These are phyloP conservation scores for Lipomyces sp. DNA, from an alignment of 805 yeast genomes.

Conservation along the genomic window DNA sequence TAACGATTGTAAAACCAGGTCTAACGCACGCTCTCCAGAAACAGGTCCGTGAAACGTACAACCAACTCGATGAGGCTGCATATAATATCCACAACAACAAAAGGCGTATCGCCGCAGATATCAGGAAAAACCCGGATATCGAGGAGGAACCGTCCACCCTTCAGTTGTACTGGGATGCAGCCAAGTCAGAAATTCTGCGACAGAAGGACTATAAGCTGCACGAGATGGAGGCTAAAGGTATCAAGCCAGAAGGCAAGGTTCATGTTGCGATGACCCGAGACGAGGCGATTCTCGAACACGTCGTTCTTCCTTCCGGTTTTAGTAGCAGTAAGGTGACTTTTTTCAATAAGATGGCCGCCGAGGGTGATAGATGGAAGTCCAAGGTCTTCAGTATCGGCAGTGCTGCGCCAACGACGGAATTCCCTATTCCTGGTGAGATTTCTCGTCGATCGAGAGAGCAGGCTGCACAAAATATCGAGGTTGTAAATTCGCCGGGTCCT, in stretches of 20 bases:
- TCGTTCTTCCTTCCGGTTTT: constrained; percentile 30
- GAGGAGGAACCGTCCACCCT: constrained; percentile 13
- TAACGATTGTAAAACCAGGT: constrained; percentile 27
- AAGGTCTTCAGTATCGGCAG: constrained; percentile 31
- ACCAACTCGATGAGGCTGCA: constrained; percentile 30
- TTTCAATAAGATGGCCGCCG: constrained; percentile 27
- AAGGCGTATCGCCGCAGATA: constrained; percentile 25
- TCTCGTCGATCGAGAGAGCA: constrained; percentile 12
- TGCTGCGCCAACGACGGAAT: constrained; percentile 2
- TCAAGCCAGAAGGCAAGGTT: constrained; percentile 18
- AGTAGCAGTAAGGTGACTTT: constrained; percentile 21
- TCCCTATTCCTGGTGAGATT: constrained; percentile 12
- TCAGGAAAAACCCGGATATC: constrained; percentile 6
- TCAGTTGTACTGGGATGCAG: constrained; percentile 29
- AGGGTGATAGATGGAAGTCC: constrained; percentile 37
- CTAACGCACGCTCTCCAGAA: constrained; percentile 32
- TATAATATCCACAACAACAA: constrained; percentile 29
- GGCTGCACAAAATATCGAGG: not conserved
- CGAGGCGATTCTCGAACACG: constrained; percentile 27
- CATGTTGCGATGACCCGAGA: constrained; percentile 29
- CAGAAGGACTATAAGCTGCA: constrained; percentile 21
- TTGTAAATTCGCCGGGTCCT: not conserved
- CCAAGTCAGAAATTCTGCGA: constrained; percentile 20
- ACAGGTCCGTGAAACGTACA: constrained; percentile 30
- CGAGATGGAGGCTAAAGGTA: constrained; percentile 6